A percentile compares a stretch with the other conserved stretches of the same genome.
Evolutionary conservation across 768 basidiomycete species (phyloP).

Genomic region (Panus rudis): DNA sequence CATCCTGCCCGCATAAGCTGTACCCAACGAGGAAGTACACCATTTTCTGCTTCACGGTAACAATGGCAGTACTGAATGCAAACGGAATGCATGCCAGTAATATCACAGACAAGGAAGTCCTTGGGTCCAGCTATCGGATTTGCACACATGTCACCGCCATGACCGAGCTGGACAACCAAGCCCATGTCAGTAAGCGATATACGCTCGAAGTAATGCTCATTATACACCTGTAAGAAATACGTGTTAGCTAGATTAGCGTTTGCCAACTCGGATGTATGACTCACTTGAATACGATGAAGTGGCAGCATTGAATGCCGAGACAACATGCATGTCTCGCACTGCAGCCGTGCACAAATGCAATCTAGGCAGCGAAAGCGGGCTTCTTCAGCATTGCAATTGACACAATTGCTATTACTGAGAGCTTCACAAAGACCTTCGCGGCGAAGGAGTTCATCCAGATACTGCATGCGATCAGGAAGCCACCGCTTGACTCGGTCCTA

Average conservation of each 20-base stretch:
- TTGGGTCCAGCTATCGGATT: neutral
- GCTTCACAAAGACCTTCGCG: neutral
- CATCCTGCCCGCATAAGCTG: conserved; percentile 7
- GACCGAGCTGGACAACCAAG: conserved; percentile 20
- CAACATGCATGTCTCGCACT: neutral
- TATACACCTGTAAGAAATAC: conserved; percentile 11
- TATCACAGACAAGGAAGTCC: neutral
- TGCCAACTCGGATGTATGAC: conserved; percentile 1
- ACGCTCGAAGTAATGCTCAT: conserved; percentile 7
- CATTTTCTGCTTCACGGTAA: neutral
- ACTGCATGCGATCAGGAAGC: neutral
- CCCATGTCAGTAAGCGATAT: conserved; percentile 13
- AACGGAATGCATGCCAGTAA: conserved; percentile 20
- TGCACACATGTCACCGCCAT: conserved; percentile 13
- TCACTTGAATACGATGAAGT: conserved; percentile 15
- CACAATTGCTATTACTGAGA: neutral
- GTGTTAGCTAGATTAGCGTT: neutral
- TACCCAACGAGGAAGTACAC: conserved; percentile 8
- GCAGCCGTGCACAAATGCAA: neutral
- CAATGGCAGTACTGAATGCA: conserved; percentile 21
- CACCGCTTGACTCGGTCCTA: neutral
- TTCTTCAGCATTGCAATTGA: neutral
- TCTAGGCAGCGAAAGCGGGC: neutral
- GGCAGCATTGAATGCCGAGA: conserved; percentile 4
- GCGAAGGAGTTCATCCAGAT: neutral